Evolutionary conservation across 768 basidiomycete species (phyloP), one percentile per base, ranked within the genome.

Genomic region (Lenzites betulinus): DNA sequence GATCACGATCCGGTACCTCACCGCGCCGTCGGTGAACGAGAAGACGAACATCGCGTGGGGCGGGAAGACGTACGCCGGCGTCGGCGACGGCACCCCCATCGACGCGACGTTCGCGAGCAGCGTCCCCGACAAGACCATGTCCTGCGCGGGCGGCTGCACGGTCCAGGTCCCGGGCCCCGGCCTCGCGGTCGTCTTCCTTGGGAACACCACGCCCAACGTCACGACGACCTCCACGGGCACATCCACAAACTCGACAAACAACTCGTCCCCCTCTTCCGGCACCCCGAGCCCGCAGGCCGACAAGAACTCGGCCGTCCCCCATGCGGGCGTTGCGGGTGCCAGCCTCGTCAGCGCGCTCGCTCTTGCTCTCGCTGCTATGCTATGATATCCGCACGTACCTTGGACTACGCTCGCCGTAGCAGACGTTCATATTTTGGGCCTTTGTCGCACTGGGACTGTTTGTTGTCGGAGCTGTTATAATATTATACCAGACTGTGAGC

Each of bases 11-110:
- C 81, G 81, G 62, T 85, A 77, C 64, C 73, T 84, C n/a, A 66
- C 74, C 3, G 84, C 83, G 2, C 69, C 78, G 5, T 77, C 73
- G 57, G 74, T 82, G 18, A 67, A 71, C 16, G 85, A 86, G 71
- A 77, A 78, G 62, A 77, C 73, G 57, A 75, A 83, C 44, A 85
- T 88, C 67, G 77, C 79, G 8, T 89, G 86, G 86, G 85, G 83
- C 20, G 83, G 82, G 13, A 76, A 84, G 67, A 81, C 82, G 0
- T 77, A 77, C 63, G 69, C 72, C 3, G 76, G 76, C 18, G 75
- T 76, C 1, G 76, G 73, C 1, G 76, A 81, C 66, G 80, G 80
- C 33, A 71, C 63, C 22, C 48, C 57, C n/a, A 57, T 63, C 33
- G 43, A 43, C 30, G 67, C 76, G 54, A 56, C 72, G 20, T 58